Base-by-base conservation (phyloP, 2,329 filamentous ascomycete species). In the Basipetospora chlamydospora region DNA sequence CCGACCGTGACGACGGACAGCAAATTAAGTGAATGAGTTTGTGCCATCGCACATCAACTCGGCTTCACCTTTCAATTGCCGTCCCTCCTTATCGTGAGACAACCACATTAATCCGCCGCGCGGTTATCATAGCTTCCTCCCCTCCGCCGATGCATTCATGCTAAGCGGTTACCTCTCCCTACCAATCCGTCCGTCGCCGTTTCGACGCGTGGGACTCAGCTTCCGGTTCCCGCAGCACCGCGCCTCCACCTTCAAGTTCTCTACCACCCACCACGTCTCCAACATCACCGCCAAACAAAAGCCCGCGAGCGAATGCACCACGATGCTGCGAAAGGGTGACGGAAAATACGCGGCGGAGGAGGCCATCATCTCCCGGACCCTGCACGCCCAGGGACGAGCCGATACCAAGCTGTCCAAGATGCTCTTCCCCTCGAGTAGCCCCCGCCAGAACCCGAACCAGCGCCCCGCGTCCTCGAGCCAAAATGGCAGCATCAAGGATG, bases 391-490 rank as follows among this genome's bases (percentile, higher is more conserved):
- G 58, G 53, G 47, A 31, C 53, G 52, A 44, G 54, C 55, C 17
- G 56, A 55, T 25, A 55, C 55, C 35, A 44, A 49, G 7, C 50
- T 69, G 29, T 53, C 60, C 4, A 72, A 74, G 50, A 61, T 69
- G 39, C 55, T 70, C 12, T 71, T 76, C 43, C 63, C 70, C 4
- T 73, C 73, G 1, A 75, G 67, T 52, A 74, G 64, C 44, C 66
- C 68, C 10, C 55, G n/a, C n/a, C n/a, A n/a, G n/a, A n/a, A n/a
- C n/a, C n/a, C n/a, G n/a, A n/a, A n/a, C n/a, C n/a, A n/a, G n/a
- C n/a, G n/a, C n/a, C n/a, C n/a, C 18, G 43, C 52, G 8, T 12
- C 36, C 5, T 11, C 29, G 13, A 47, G 52, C 12, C 55, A 51
- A 5, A 58, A 63, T 50, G 54, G 55, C 26, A 66, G 65, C 41